Base-by-base conservation (phyloP, 2,329 filamentous ascomycete species). In the Penicillium verrucosum region DNA sequence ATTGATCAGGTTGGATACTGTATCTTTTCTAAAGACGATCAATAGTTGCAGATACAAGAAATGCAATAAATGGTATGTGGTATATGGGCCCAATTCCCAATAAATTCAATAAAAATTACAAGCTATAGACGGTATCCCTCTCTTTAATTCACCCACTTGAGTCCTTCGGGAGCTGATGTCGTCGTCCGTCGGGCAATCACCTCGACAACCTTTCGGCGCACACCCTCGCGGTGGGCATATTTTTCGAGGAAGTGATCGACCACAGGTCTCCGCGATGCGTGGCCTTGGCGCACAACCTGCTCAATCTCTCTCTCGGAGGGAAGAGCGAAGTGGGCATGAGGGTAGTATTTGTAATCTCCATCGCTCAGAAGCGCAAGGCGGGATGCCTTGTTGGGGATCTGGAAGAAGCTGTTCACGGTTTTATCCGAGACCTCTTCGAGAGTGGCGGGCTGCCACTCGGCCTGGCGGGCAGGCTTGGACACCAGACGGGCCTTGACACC, bases 401-500 rank as follows among this genome's bases (percentile, higher is more conserved):
- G 65, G 75, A 96, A 93, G 78, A 96, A 97, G 1, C 80, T 77
- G 50, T 87, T 80, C 7, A 93, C 80, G 21, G 83, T 79, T 44
- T 79, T 71, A 16, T 80, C 69, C 2, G 74, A 73, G 52, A 96
- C 84, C 37, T 88, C 86, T n/a, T 85, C 81, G 2, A 97, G 80
- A 7, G 82, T 85, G 42, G 83, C 81, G 4, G 92, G 92, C 61
- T 88, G 75, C 94, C 94, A 99, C 59, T 81, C 78, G 1, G 92
- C 89, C 23, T 80, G 80, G 62, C 79, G 79, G 50, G 83, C 77
- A 43, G 82, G 81, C 76, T 91, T 91, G 68, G 85, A 82, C 66
- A 94, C 83, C 40, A 99, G 82, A 47, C 88, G 83, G 25, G 91
- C 88, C 50, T 85, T 85, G n/a, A 99, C 93, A 52, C 94, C 94